phyloP scores from a whole-genome alignment of 108 stramenopile genomes.

The Nitzschia sp. region DNA sequence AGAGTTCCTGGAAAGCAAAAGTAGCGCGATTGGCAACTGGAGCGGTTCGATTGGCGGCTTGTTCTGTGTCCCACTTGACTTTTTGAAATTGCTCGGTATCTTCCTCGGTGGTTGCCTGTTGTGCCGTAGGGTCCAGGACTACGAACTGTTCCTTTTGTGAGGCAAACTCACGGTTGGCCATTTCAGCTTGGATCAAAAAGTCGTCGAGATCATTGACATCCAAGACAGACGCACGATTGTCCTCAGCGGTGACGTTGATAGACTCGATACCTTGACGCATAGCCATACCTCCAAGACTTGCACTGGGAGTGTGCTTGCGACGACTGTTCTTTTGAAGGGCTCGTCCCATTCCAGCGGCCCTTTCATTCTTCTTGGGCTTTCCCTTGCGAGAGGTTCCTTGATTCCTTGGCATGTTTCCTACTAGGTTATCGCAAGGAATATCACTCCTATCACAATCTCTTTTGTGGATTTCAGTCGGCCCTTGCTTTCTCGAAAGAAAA shows the following conservation, averaged over 20 bases:
- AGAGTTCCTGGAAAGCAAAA: constrained; percentile 88
- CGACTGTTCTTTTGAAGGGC: constrained; percentile 66
- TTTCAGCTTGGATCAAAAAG: constrained; percentile 89
- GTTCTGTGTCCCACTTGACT: constrained; percentile 14
- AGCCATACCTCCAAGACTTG: constrained; percentile 75
- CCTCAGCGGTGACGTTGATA: constrained; percentile 56
- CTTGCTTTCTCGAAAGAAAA: too few relatives aligned
- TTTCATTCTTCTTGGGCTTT: constrained; percentile 83
- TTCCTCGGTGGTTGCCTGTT: constrained; percentile 27
- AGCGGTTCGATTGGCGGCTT: constrained; percentile 9
- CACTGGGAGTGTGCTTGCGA: constrained; percentile 61
- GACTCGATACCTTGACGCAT: constrained; percentile 65
- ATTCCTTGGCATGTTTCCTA: constrained; percentile 76
- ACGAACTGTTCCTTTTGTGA: constrained; percentile 80
- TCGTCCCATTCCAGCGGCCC: constrained; percentile 82
- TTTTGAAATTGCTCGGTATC: constrained; percentile 15
- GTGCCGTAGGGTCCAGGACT: constrained; percentile 56
- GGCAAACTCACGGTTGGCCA: constrained; percentile 90
- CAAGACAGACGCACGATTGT: constrained; percentile 73
- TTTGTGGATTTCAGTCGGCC: too few relatives aligned
- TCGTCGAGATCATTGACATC: constrained; percentile 91
- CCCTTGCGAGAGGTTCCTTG: constrained; percentile 91
- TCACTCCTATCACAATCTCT: too few relatives aligned
- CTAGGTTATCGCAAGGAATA: too few relatives aligned
- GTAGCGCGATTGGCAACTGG: constrained; percentile 13